Conservation (phyloP, 2,329 filamentous ascomycete species). For the Cladosporium sp. region DNA sequence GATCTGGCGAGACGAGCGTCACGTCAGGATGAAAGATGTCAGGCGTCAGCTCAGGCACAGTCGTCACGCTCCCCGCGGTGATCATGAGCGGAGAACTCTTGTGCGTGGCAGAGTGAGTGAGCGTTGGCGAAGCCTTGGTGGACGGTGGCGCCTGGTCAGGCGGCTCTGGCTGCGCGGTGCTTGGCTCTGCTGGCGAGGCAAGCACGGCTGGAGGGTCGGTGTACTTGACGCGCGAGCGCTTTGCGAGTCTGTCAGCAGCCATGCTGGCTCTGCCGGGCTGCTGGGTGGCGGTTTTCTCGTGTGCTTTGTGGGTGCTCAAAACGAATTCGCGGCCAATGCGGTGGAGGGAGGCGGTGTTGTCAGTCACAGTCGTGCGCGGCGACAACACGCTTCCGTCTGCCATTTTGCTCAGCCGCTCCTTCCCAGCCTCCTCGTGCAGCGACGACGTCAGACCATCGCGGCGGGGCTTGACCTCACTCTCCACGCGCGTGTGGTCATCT, state of each 20-base stretch:
- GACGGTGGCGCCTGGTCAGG: background rate
- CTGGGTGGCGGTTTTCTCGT: background rate
- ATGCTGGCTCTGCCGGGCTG: background rate
- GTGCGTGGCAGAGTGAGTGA: background rate
- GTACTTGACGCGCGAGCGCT: constrained; percentile 1
- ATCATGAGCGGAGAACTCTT: background rate
- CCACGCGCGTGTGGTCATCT: too few relatives aligned
- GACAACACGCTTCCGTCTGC: background rate
- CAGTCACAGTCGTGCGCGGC: background rate
- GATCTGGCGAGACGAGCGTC: background rate
- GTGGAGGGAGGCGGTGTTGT: background rate
- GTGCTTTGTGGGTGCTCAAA: background rate
- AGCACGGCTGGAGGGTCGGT: background rate
- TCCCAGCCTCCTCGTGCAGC: background rate
- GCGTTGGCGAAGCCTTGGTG: background rate
- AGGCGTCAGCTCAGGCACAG: background rate
- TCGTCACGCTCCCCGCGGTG: background rate
- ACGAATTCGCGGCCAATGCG: background rate
- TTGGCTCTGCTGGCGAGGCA: background rate
- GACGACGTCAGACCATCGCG: background rate
- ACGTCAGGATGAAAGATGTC: background rate
- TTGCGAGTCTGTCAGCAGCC: background rate
- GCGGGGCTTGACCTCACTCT: background rate
- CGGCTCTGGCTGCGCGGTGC: background rate
- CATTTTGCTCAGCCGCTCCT: background rate